phyloP scores from a whole-genome alignment of 1,284 basidiomycete genomes.

The Trametes pubescens region DNA sequence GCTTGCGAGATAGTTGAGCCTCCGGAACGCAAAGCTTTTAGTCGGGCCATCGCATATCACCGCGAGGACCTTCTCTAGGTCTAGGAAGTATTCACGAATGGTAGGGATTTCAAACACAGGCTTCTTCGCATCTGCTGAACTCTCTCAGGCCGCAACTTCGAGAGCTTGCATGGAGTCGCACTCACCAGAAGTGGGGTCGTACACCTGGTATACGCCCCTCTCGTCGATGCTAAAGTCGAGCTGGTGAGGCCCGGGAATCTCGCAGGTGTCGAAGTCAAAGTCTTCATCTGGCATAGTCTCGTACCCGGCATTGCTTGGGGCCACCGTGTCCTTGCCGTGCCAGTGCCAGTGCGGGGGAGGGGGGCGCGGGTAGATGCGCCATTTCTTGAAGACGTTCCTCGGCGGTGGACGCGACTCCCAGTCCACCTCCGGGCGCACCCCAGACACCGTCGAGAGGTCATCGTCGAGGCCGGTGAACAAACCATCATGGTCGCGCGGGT shows the following conservation, averaged over 20 bases:
- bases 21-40: slow-evolving; percentile 94
- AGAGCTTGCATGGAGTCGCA: not conserved
- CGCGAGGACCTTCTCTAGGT: slow-evolving; percentile 90
- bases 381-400: slow-evolving; percentile 57
- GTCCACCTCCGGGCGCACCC: slow-evolving; percentile 69
- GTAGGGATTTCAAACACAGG: slow-evolving; percentile 85
- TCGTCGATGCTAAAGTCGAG: slow-evolving; percentile 82
- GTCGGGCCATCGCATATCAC: slow-evolving; percentile 95
- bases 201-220: slow-evolving; percentile 89
- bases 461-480: slow-evolving; percentile 69
- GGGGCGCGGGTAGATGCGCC: slow-evolving; percentile 91
- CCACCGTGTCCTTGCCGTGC: slow-evolving; percentile 62
- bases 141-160: not conserved
- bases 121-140: slow-evolving; percentile 45
- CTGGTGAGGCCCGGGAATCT: slow-evolving; percentile 66
- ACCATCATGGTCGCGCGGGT: slow-evolving; percentile 89
- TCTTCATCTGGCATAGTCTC: slow-evolving; percentile 52
- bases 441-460: slow-evolving; percentile 68
- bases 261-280: slow-evolving; percentile 74
- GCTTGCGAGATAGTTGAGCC: slow-evolving; percentile 93
- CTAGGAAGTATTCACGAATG: slow-evolving; percentile 94
- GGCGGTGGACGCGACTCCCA: slow-evolving; percentile 34
- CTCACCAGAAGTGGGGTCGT: slow-evolving; percentile 45
- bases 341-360: slow-evolving; percentile 96
- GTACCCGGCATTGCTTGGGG: slow-evolving; percentile 52